phyloP scores from a whole-genome alignment of 2,329 filamentous ascomycete species.

The Acephala macrosclerotiorum region DNA sequence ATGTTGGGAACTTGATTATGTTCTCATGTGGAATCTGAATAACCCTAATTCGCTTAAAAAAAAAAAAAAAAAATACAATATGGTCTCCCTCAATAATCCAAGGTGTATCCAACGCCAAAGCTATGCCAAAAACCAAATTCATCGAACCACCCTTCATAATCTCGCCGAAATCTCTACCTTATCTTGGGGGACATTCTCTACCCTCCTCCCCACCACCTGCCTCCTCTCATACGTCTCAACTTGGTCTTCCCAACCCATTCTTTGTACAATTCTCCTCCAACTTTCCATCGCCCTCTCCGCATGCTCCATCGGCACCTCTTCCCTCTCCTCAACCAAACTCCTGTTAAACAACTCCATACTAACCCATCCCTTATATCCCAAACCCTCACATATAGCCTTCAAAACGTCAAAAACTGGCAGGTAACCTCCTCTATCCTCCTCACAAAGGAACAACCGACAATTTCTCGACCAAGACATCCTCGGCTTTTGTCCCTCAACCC shows the following conservation, averaged over 20 bases:
- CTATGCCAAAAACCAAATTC: not conserved
- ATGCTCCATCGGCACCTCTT: conserved; percentile 56
- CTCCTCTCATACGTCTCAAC: not conserved
- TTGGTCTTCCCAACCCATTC: conserved; percentile 31
- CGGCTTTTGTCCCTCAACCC: conserved; percentile 62
- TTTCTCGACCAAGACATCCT: conserved; percentile 84
- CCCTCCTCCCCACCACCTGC: not conserved
- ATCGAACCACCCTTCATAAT: conserved; percentile 5
- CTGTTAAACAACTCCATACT: conserved; percentile 66
- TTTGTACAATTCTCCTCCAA: conserved; percentile 52
- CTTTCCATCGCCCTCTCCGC: conserved; percentile 57
- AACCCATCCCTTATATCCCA: conserved; percentile 66
- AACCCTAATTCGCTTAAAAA: no score
- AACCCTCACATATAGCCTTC: conserved; percentile 58
- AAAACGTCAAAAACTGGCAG: conserved; percentile 62
- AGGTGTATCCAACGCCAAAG: conserved; percentile 2
- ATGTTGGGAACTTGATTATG: no score
- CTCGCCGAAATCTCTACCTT: conserved; percentile 23
- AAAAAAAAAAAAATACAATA: no score
- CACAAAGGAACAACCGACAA: conserved; percentile 65
- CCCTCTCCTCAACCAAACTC: conserved; percentile 54
- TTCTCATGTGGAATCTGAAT: no score
- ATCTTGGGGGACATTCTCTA: not conserved
- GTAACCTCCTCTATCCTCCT: conserved; percentile 62
- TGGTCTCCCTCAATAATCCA: not conserved